phyloP scores from a whole-genome alignment of 306 rosid genomes.

The Cicer cuneatum region DNA sequence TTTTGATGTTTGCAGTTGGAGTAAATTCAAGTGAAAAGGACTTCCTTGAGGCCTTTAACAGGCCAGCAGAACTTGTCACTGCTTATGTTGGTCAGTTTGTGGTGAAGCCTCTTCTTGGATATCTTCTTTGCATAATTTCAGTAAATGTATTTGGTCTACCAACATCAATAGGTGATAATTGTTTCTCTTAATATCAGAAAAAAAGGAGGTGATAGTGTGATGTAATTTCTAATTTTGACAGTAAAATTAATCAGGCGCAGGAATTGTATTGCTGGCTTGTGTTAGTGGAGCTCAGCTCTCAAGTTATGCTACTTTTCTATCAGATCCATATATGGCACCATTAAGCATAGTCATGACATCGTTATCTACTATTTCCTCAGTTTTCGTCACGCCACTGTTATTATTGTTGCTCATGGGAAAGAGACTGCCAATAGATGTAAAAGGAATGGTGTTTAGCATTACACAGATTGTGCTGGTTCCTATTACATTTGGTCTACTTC shows the following conservation, averaged over 20 bases:
- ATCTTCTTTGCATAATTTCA: conserved; percentile 71
- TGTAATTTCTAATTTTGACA: conserved; percentile 45
- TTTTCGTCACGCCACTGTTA: conserved; percentile 78
- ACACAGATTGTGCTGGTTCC: conserved; percentile 87
- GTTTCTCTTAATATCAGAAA: conserved; percentile 4
- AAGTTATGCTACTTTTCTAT: conserved; percentile 85
- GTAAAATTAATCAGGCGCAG: conserved; percentile 74
- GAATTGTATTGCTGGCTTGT: conserved; percentile 87
- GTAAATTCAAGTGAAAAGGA: conserved; percentile 92
- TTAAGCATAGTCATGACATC: conserved; percentile 96
- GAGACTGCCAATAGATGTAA: conserved; percentile 90
- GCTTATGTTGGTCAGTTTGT: conserved; percentile 84
- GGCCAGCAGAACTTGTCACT: conserved; percentile 75
- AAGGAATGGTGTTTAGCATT: conserved; percentile 95
- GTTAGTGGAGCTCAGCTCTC: conserved; percentile 99
- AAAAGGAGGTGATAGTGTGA: conserved; percentile 1
- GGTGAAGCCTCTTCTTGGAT: conserved; percentile 89
- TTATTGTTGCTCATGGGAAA: conserved; percentile 84
- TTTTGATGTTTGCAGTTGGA: conserved; percentile 97
- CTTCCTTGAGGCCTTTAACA: conserved; percentile 80
- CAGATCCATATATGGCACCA: conserved; percentile 87
- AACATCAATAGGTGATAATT: conserved; percentile 63
- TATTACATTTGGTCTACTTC: conserved; percentile 79
- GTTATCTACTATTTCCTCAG: conserved; percentile 88
- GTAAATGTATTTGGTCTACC: conserved; percentile 79